Evolutionary conservation across 2,329 filamentous ascomycete species (phyloP), one percentile per base, ranked within the genome.

Genomic region (Paraphoma chrysanthemicola): DNA sequence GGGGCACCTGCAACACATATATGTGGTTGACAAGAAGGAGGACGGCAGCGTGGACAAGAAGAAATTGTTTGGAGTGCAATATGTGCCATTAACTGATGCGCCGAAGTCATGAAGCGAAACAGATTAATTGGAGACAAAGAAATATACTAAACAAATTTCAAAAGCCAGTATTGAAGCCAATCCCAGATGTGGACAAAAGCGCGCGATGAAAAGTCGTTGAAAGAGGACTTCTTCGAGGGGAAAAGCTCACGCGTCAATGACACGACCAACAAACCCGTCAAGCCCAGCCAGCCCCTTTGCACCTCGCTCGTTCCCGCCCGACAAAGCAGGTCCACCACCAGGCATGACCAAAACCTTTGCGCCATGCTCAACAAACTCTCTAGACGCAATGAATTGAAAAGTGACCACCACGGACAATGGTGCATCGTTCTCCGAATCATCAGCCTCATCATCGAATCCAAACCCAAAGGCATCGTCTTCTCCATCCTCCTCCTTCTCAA

Each of bases 71-170:
- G 89, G 87, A 0, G 91, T 94, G 42, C 80, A 86, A 62, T 94
- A 94, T 79, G 91, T 94, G 56, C 90, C 90, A 4, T 77, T 93
- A 77, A 92, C 89, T 4, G 89, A 93, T 79, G 84, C 89, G 18
- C 89, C 88, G 38, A 33, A 56, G 36, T 57, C 31, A 51, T 43
- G 16, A 30, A 17, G 17, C 10, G 43, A 10, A 30, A 31, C 16
- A 7, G 43, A 16, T 10, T 9, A 42, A 17, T 11, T 42, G n/a
- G 39, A 16, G 3, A 11, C 33, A 38, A 38, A 3, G 23, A 23
- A 23, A 23, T 23, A 23, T 23, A 23, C 23, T 23, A 23, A 23
- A 23, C 23, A 23, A 23, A 23, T n/a, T n/a, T n/a, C 23, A 23
- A 23, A 23, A 23, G 23, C 2, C 5, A 23, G 23, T 23, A 23